Evolutionary conservation across 805 yeast species (phyloP), one percentile per base, ranked within the genome.

Genomic region (Ogataea henricii): DNA sequence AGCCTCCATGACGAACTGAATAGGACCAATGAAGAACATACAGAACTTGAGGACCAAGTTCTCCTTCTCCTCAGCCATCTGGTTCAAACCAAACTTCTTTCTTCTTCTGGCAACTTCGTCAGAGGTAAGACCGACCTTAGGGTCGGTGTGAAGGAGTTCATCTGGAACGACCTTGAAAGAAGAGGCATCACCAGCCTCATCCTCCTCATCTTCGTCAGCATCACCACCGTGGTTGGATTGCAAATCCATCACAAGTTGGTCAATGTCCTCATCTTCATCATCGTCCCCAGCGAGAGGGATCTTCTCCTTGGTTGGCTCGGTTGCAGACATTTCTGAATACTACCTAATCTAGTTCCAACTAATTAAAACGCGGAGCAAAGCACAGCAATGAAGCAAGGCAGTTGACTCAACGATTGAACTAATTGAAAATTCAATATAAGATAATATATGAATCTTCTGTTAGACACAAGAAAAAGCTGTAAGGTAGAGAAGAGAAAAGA

Each of bases 1-100:
- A 66, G 92, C 95, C 77, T 89, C 96, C 96, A 89, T 89, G 68
- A 89, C 96, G 83, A 89, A 89, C 77, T 89, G 96, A 70, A 89
- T 89, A 60, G 96, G 96, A 76, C 96, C 96, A 58, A 89, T 85
- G 72, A 89, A 89, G 81, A 88, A 89, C 86, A 81, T 79, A 64
- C 85, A 66, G 70, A 89, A 88, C 79, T 89, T 89, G 59, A 88
- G 73, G 52, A 88, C 57, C 71, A 86, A 57, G 76, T 85, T 86
- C 75, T 88, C 96, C 62, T 79, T 73, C 69, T 89, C 96, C 75
- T 89, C 96, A 58, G 87, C 82, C 95, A 89, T 87, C 75, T 87
- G 91, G 73, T 89, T 89, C 56, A 81, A 74, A 79, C 96, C 96
- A 66, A 72, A 89, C 81, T 85, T 87, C 87, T 87, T 88, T 76